phyloP scores from a whole-genome alignment of 805 yeast genomes.

The Candida krabiensis region DNA sequence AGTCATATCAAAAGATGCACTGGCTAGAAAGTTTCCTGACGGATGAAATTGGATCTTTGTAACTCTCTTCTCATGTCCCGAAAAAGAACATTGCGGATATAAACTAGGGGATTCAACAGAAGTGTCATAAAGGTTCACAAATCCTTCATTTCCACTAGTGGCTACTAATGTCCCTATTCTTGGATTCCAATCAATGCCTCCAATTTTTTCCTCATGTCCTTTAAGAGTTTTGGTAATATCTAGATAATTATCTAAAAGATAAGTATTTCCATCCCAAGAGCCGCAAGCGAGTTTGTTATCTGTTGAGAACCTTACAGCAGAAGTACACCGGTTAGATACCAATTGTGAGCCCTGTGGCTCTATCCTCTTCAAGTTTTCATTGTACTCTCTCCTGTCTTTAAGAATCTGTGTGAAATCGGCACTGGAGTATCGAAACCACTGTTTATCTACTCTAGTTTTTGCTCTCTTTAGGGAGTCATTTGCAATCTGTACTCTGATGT shows the following conservation, averaged over 20 bases:
- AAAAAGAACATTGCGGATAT: slow-evolving; percentile 8
- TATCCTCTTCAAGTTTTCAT: slow-evolving; percentile 30
- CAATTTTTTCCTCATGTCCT: slow-evolving; percentile 66
- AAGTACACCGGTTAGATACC: slow-evolving; percentile 67
- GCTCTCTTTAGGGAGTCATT: slow-evolving; percentile 50
- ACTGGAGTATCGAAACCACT: slow-evolving; percentile 28
- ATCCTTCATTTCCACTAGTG: slow-evolving; percentile 49
- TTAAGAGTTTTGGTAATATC: slow-evolving; percentile 27
- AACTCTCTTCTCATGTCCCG: slow-evolving; percentile 58
- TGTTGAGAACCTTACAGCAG: slow-evolving; percentile 50
- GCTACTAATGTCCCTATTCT: slow-evolving; percentile 25
- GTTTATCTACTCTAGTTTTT: slow-evolving; percentile 37
- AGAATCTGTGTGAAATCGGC: slow-evolving; percentile 29
- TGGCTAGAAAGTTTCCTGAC: slow-evolving; percentile 49
- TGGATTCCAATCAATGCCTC: slow-evolving; percentile 65
- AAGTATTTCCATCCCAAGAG: slow-evolving; percentile 81
- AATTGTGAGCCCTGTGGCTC: slow-evolving; percentile 68
- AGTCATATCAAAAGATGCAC: slow-evolving; percentile 80
- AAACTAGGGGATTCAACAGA: background rate
- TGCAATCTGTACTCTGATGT: slow-evolving; percentile 54
- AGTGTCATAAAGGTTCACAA: slow-evolving; percentile 24
- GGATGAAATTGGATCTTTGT: slow-evolving; percentile 69
- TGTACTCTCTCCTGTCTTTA: slow-evolving; percentile 14
- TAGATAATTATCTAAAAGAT: slow-evolving; percentile 46
- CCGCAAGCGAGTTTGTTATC: slow-evolving; percentile 54